Evolutionary conservation across 202 grass and related monocot species (phyloP).

Genomic region (Hordeum pubiflorum): DNA sequence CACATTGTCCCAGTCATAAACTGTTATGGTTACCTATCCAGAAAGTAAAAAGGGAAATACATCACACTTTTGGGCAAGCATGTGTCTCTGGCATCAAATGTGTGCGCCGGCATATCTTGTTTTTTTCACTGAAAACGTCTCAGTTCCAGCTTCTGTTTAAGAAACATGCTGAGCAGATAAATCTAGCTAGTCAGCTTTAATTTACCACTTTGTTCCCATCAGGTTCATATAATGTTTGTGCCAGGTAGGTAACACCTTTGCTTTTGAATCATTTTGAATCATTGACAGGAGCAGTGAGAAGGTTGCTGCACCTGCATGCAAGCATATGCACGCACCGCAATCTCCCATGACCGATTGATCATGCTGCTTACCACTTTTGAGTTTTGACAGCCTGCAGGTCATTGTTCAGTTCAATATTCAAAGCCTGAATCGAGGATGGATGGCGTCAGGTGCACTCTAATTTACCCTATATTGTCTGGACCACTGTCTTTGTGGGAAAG

Average conservation of each 20-base stretch:
- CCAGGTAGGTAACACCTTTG: background rate
- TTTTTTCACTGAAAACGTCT: background rate
- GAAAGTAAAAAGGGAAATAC: background rate
- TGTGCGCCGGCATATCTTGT: background rate
- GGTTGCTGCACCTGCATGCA: background rate
- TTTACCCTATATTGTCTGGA: slow-evolving; percentile 9
- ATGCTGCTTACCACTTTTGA: slow-evolving; percentile 2
- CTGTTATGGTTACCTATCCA: slow-evolving; percentile 70
- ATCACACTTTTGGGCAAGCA: background rate
- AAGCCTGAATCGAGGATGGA: background rate
- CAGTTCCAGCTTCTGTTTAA: background rate
- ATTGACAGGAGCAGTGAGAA: slow-evolving; percentile 9
- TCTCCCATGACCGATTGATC: background rate
- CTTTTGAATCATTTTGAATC: slow-evolving; percentile 24
- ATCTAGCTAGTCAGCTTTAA: background rate
- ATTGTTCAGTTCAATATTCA: background rate
- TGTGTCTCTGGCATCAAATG: background rate
- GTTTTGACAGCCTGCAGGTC: background rate
- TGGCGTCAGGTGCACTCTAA: background rate
- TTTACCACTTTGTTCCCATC: background rate
- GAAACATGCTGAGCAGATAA: background rate
- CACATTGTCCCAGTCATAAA: slow-evolving; percentile 88
- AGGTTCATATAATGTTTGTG: background rate
- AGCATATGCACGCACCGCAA: slow-evolving; percentile 8
- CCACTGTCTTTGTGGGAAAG: background rate